phyloP scores from a whole-genome alignment of 2,329 filamentous ascomycete genomes.

The Phyllosticta citrichinensis region DNA sequence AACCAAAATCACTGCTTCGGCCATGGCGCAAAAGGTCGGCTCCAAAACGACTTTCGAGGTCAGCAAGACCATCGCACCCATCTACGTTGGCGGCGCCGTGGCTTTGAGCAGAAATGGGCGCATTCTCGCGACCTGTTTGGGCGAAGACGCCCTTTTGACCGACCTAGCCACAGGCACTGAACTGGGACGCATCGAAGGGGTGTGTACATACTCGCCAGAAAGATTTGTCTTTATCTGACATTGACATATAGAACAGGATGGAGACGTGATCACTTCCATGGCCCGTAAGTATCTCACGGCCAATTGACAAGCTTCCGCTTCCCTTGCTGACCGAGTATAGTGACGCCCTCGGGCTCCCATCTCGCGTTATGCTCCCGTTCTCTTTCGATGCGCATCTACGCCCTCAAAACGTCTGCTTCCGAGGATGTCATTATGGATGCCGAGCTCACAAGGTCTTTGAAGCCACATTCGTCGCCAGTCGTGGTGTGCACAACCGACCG shows the following conservation, averaged over 20 bases:
- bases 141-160: slow-evolving; percentile 82
- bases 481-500: slow-evolving; percentile 76
- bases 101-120: slow-evolving; percentile 71
- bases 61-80: slow-evolving; percentile 73
- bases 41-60: slow-evolving; percentile 85
- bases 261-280: slow-evolving; percentile 66
- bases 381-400: slow-evolving; percentile 88
- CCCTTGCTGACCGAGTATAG: slow-evolving; percentile 33
- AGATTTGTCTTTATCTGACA: slow-evolving; percentile 20
- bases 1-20: neutral
- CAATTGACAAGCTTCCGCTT: slow-evolving; percentile 7
- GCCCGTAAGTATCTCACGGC: slow-evolving; percentile 38
- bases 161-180: slow-evolving; percentile 74
- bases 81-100: slow-evolving; percentile 85
- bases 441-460: slow-evolving; percentile 67
- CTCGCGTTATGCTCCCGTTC: slow-evolving; percentile 88
- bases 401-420: slow-evolving; percentile 50
- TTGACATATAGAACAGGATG: slow-evolving; percentile 37
- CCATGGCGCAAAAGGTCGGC: slow-evolving; percentile 45
- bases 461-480: slow-evolving; percentile 84
- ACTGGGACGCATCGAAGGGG: slow-evolving; percentile 78
- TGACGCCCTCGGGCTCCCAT: slow-evolving; percentile 81
- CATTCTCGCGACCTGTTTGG: slow-evolving; percentile 79
- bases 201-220: slow-evolving; percentile 34
- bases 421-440: slow-evolving; percentile 51